phyloP scores from a whole-genome alignment of 2,329 filamentous ascomycete genomes.

The Exophiala sp. region DNA sequence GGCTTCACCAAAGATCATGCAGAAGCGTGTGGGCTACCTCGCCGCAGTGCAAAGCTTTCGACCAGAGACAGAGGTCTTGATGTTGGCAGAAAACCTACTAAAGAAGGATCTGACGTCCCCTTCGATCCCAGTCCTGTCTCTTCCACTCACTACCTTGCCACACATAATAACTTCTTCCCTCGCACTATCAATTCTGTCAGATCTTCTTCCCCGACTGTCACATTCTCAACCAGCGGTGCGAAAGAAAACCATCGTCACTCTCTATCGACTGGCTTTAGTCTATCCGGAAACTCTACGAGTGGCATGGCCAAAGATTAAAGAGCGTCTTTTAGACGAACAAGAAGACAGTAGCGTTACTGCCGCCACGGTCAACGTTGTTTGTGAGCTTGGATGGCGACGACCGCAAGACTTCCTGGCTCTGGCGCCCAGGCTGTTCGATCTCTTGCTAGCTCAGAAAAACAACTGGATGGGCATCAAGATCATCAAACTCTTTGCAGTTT shows the following conservation, averaged over 20 bases:
- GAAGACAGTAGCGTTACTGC: conserved; percentile 93
- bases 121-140: conserved; percentile 71
- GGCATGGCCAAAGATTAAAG: conserved; percentile 97
- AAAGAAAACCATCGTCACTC: conserved; percentile 93
- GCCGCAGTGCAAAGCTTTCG: conserved; percentile 95
- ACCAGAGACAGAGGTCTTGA: conserved; percentile 91
- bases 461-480: conserved; percentile 99
- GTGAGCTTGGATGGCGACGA: conserved; percentile 89
- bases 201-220: conserved; percentile 78
- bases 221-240: conserved; percentile 82
- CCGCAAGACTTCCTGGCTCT: conserved; percentile 91
- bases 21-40: conserved; percentile 93
- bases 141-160: conserved; percentile 86
- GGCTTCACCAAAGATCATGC: conserved; percentile 90
- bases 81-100: conserved; percentile 92
- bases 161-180: conserved; percentile 92
- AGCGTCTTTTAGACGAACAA: conserved; percentile 80
- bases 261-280: conserved; percentile 91
- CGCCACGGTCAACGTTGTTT: conserved; percentile 94
- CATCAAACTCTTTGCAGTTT: conserved; percentile 96
- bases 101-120: conserved; percentile 75
- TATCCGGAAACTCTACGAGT: conserved; percentile 90
- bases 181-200: conserved; percentile 81
- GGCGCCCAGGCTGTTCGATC: conserved; percentile 85
- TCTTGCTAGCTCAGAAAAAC: conserved; percentile 86